Evolutionary conservation across 164 flowering plant species (phyloP).

Genomic region (Amborella trichopoda): DNA sequence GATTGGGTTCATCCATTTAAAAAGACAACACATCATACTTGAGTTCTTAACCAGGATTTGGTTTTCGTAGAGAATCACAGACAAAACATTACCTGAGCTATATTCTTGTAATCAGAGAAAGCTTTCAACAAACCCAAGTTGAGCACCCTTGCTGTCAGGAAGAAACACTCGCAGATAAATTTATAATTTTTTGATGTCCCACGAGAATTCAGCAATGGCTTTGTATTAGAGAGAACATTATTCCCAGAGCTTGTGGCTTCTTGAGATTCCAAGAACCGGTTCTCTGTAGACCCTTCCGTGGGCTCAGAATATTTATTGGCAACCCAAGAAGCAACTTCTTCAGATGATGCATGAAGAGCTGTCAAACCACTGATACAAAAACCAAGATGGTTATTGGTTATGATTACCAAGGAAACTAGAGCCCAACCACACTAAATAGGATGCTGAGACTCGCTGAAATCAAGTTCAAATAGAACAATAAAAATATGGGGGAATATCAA

Average conservation of each 20-base stretch:
- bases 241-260: constrained; percentile 63
- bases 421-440: too few relatives aligned
- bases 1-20: too few relatives aligned
- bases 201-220: constrained; percentile 25
- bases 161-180: constrained; percentile 96
- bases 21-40: too few relatives aligned
- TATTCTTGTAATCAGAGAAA: constrained; percentile 86
- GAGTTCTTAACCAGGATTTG: too few relatives aligned
- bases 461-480: too few relatives aligned
- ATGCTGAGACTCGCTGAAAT: too few relatives aligned
- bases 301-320: constrained; percentile 21
- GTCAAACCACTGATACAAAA: constrained; percentile 54
- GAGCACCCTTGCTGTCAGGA: constrained; percentile 94
- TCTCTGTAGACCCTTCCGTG: constrained; percentile 9
- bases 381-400: too few relatives aligned
- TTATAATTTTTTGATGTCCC: constrained; percentile 38
- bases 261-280: constrained; percentile 33
- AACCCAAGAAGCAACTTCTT: constrained; percentile 76
- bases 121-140: constrained; percentile 89
- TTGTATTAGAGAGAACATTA: constrained; percentile 18
- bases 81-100: constrained; percentile 77
- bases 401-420: too few relatives aligned
- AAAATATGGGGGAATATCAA: too few relatives aligned
- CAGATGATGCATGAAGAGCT: constrained; percentile 93
- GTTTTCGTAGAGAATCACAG: too few relatives aligned